Percentiles rank a stretch among this genome's conserved stretches.
These are phyloP conservation scores for Aspergillus tubingensis DNA, from an alignment of 2,329 filamentous ascomycete species.

Conservation along the genomic window DNA sequence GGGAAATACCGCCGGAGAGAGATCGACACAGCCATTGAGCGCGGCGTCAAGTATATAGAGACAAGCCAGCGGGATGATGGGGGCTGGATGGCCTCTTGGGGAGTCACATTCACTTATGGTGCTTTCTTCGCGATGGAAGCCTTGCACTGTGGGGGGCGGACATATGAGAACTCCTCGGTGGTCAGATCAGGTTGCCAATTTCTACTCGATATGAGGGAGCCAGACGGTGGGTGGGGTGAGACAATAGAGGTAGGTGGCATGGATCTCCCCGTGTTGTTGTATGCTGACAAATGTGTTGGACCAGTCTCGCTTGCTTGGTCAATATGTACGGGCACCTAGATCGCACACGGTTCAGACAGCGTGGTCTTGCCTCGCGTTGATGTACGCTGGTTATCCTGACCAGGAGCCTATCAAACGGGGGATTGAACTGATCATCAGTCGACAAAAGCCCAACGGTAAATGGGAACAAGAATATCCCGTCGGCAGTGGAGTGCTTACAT, in stretches of 20 bases:
- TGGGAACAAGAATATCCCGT: conserved; percentile 13
- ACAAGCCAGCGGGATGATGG: conserved; percentile 6
- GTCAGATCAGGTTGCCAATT: conserved; percentile 4
- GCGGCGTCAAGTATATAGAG: neutral
- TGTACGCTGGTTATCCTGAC: neutral
- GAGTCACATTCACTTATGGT: conserved; percentile 12
- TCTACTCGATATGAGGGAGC: neutral
- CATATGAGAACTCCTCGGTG: neutral
- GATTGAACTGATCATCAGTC: conserved; percentile 2
- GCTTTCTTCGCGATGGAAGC: conserved; percentile 15
- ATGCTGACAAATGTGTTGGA: too few relatives aligned
- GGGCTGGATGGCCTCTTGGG: conserved; percentile 14
- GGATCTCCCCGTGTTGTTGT: too few relatives aligned
- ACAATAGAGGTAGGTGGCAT: neutral
- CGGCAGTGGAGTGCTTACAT: conserved; percentile 9
- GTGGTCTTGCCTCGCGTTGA: conserved; percentile 7
- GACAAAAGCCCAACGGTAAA: conserved; percentile 9
- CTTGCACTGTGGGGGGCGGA: conserved; percentile 2
- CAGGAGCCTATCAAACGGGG: conserved; percentile 5
- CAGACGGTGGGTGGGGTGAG: conserved; percentile 6
- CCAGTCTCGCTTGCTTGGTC: neutral
- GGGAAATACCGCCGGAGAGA: conserved; percentile 1
- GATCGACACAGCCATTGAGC: neutral
- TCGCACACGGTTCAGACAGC: conserved; percentile 1
- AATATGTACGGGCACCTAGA: neutral